Base-by-base conservation (phyloP, 768 basidiomycete genomes). In the Leccinellum albellum region DNA sequence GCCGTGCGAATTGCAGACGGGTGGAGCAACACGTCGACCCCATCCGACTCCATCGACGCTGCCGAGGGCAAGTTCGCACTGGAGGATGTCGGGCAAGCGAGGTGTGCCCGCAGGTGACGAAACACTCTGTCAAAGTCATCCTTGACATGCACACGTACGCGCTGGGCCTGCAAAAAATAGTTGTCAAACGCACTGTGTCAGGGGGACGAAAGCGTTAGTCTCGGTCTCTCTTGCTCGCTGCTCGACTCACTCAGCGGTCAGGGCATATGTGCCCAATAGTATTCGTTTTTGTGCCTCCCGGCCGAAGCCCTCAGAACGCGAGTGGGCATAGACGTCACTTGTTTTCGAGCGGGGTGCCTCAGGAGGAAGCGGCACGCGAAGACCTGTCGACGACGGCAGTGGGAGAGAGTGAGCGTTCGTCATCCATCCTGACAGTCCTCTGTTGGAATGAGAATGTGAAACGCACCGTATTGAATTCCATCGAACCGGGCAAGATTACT, bases 111-210 rank as follows among this genome's bases (percentile, higher is more conserved):
- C 3, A 82, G 76, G 2, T 81, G 69, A 1, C 76, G 74, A 73
- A 98, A 94, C 33, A 87, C 81, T 1, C 67, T 64, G 65, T 87
- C 75, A 63, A 95, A 94, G 65, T 98, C 95, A 5, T 78, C 65
- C 56, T 83, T 81, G 51, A 99, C 76, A 8, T 81, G 74, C 50
- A 81, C 79, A 1, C 96, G 86, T 10, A 98, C 82, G 31, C 85
- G 81, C 60, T 93, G 88, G 0, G 96, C 95, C 75, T 96, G 93
- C 6, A 98, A 79, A 69, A 94, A 99, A 71, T 96, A 98, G 66
- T 96, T 98, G 73, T 98, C 89, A 67, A 94, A 98, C n/a, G 94
- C 94, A 56, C 94, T 98, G 64, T 6, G 23, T 2, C 54, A 2
- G 9, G 32, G 26, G 40, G 10, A 40, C n/a, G n/a, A 20, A 40